Conservation (phyloP, 2,329 filamentous ascomycete species). For the Tolypocladium album region DNA sequence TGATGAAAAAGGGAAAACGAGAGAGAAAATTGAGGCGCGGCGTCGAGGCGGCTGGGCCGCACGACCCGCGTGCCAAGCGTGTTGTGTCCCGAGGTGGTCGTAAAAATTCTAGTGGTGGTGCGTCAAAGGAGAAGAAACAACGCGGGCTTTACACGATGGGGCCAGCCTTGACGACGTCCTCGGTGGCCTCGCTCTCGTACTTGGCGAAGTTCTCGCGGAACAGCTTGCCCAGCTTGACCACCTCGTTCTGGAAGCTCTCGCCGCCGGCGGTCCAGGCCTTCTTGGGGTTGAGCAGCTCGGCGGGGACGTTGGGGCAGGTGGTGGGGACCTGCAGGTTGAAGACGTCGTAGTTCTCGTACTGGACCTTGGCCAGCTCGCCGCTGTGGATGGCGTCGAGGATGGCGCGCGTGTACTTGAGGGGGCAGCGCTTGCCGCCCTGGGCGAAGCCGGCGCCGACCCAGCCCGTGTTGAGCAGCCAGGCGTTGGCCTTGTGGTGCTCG, state of each 20-base stretch:
- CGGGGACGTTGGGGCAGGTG: conserved; percentile 76
- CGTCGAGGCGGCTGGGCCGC: neutral
- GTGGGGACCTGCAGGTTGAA: conserved; percentile 98
- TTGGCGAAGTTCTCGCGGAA: conserved; percentile 98
- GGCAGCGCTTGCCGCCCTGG: conserved; percentile 92
- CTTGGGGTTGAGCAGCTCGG: conserved; percentile 88
- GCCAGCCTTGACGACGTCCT: conserved; percentile 63
- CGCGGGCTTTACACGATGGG: conserved; percentile 25
- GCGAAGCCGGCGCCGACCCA: conserved; percentile 89
- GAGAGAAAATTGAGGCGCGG: neutral
- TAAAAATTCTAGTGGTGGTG: neutral
- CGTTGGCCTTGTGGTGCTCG: conserved; percentile 84
- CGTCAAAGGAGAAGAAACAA: neutral
- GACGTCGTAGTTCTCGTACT: conserved; percentile 90
- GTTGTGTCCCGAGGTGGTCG: neutral
- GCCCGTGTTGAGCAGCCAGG: conserved; percentile 97
- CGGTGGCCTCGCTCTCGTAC: conserved; percentile 75
- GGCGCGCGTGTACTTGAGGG: conserved; percentile 95
- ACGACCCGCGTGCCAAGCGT: neutral
- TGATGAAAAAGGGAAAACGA: neutral
- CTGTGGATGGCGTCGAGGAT: conserved; percentile 98
- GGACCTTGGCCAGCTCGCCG: conserved; percentile 82
- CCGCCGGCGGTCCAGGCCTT: conserved; percentile 80
- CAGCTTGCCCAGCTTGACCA: conserved; percentile 77
- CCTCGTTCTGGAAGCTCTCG: conserved; percentile 76